Evolutionary conservation across 139 green algal species (phyloP).

Genomic region (Tetraselmis striata): DNA sequence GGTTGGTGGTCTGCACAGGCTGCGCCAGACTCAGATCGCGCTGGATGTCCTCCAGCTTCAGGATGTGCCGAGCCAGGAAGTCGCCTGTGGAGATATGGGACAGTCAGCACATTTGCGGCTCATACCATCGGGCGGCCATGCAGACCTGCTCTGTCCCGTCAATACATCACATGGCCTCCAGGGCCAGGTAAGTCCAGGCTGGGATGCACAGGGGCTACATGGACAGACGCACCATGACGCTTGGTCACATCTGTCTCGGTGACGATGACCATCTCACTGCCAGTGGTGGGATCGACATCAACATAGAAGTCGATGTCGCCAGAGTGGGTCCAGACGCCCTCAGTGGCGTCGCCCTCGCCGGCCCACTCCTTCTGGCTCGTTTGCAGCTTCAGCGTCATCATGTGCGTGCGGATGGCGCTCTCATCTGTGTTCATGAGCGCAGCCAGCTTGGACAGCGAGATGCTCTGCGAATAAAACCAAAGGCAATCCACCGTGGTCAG

Average conservation of each 20-base stretch:
- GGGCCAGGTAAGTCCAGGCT: no score
- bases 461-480: constrained; percentile 31
- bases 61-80: constrained; percentile 69
- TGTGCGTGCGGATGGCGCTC: constrained; percentile 49
- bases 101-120: not conserved
- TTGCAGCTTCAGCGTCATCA: constrained; percentile 58
- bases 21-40: constrained; percentile 40
- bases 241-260: constrained; percentile 37
- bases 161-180: no score
- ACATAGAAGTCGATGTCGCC: constrained; percentile 78
- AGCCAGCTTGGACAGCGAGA: constrained; percentile 83
- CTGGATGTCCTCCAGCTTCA: constrained; percentile 59
- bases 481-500: not conserved
- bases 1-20: not conserved
- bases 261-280: constrained; percentile 22
- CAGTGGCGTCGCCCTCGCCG: constrained; percentile 33
- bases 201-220: no score
- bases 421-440: constrained; percentile 76
- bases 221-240: no score
- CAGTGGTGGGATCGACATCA: constrained; percentile 45
- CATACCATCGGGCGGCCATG: no score
- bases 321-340: constrained; percentile 25
- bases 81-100: constrained; percentile 36
- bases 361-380: constrained; percentile 31
- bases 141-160: no score